These are phyloP conservation scores for Solanum megistacrolobum DNA, from an alignment of 257 asterid species.

Conservation along the genomic window DNA sequence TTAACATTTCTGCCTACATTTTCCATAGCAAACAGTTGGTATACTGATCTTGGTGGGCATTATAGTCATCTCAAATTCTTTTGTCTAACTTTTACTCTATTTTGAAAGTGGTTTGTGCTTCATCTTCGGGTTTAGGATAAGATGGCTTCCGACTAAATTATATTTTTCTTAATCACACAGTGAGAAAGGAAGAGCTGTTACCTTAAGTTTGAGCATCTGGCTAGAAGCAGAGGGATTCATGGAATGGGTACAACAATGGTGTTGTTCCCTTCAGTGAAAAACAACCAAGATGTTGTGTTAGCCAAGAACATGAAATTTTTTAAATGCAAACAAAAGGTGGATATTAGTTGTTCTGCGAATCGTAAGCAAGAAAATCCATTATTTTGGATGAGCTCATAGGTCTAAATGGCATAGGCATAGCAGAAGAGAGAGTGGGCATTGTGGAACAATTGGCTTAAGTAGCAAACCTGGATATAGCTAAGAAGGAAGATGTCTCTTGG, in stretches of 20 bases:
- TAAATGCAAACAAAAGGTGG: background rate
- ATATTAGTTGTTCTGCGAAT: background rate
- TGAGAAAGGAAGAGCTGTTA: background rate
- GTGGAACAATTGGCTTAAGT: background rate
- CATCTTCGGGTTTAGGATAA: background rate
- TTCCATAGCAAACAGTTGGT: background rate
- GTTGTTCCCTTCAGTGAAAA: background rate
- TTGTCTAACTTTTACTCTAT: background rate
- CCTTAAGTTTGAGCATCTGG: background rate
- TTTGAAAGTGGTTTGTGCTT: background rate
- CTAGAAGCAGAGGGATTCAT: background rate
- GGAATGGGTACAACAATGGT: background rate
- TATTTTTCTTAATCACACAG: background rate
- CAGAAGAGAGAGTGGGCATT: background rate
- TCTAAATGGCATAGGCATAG: background rate
- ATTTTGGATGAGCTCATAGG: background rate
- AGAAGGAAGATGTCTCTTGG: background rate
- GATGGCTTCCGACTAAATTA: background rate
- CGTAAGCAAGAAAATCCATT: background rate
- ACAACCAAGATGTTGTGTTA: background rate
- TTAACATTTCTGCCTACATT: background rate
- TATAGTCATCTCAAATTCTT: background rate
- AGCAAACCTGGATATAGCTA: background rate
- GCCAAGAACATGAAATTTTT: background rate
- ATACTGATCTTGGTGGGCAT: background rate